Conservation (phyloP, 148 eudicot genomes). For the Arbutus unedo region DNA sequence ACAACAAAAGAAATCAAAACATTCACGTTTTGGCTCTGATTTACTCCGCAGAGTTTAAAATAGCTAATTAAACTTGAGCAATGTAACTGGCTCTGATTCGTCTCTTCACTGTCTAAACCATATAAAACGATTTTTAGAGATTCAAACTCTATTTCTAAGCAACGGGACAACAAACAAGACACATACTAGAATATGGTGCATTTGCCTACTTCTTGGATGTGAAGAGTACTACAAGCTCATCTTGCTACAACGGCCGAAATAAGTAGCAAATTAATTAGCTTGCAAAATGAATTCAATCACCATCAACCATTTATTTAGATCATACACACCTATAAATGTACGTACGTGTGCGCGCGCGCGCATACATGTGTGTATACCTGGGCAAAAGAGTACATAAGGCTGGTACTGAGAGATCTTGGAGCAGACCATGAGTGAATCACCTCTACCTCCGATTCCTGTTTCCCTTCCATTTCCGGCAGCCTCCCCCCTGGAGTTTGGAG, state of each 20-base stretch:
- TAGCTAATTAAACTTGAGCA: background rate
- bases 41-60: background rate
- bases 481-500: background rate
- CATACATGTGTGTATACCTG: slow-evolving; percentile 44
- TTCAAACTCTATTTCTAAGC: background rate
- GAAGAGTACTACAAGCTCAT: background rate
- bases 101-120: background rate
- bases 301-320: background rate
- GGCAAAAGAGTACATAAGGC: slow-evolving; percentile 94
- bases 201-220: background rate
- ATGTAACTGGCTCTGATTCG: background rate
- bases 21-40: background rate
- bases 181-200: background rate
- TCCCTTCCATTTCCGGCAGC: slow-evolving; percentile 13
- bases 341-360: background rate
- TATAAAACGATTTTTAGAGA: background rate
- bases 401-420: slow-evolving; percentile 88
- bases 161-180: background rate
- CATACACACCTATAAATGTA: background rate
- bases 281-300: background rate
- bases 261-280: background rate
- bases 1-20: background rate
- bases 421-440: slow-evolving; percentile 97
- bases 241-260: background rate
- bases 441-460: slow-evolving; percentile 27